These are phyloP conservation scores for Xerocomus nothofagi DNA, from an alignment of 1,284 basidiomycete genomes.

Conservation along the genomic window DNA sequence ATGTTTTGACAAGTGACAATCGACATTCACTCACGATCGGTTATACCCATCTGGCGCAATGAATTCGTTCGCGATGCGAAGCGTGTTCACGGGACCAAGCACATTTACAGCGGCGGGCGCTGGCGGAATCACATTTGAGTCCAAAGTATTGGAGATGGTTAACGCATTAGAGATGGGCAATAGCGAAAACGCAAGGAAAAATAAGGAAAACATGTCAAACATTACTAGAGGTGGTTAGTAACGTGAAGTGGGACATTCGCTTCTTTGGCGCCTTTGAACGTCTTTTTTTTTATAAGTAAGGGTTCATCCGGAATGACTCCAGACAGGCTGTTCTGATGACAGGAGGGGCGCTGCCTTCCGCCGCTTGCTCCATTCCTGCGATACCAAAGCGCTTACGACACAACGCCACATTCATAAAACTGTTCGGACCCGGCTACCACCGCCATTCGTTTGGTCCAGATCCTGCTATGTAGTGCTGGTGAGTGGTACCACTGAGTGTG, in stretches of 20 bases:
- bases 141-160: not conserved
- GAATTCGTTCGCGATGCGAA: slow-evolving; percentile 27
- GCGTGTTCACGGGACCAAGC: slow-evolving; percentile 19
- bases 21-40: slow-evolving; percentile 27
- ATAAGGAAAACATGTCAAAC: slow-evolving; percentile 5
- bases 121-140: slow-evolving; percentile 11
- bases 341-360: no score
- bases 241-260: not conserved
- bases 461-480: not conserved
- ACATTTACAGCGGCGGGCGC: not conserved
- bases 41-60: slow-evolving; percentile 39
- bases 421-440: not conserved
- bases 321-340: slow-evolving; percentile 1
- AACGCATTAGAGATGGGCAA: slow-evolving; percentile 8
- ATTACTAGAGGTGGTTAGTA: no score
- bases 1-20: not conserved
- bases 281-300: slow-evolving; percentile 19
- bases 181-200: slow-evolving; percentile 12
- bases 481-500: no score
- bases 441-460: not conserved
- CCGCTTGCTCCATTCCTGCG: not conserved
- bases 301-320: no score
- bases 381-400: no score
- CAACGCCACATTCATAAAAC: not conserved
- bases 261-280: not conserved